phyloP scores from a whole-genome alignment of 2,329 filamentous ascomycete genomes.

The Diaporthe sp. region DNA sequence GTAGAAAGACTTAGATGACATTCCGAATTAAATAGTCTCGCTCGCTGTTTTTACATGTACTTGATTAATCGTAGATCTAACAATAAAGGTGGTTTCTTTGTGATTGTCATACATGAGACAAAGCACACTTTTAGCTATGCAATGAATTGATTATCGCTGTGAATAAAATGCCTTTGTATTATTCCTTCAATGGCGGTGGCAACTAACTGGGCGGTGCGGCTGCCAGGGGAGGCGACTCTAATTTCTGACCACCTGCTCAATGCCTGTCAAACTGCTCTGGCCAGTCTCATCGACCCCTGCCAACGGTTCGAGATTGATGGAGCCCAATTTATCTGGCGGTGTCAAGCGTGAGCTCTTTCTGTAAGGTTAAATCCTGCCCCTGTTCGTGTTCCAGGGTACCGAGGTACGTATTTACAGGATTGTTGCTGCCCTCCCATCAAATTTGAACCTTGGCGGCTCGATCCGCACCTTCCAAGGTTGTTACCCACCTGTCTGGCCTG shows the following conservation, averaged over 20 bases:
- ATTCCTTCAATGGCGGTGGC: no score
- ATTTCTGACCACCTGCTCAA: neutral
- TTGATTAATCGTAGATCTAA: neutral
- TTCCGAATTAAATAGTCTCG: neutral
- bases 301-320: neutral
- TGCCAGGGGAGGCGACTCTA: neutral
- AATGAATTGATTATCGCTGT: neutral
- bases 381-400: neutral
- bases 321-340: conserved; percentile 1
- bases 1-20: neutral
- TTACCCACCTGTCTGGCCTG: neutral
- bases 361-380: conserved; percentile 20
- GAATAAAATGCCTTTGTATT: neutral
- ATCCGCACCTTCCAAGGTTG: neutral
- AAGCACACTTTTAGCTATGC: neutral
- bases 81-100: neutral
- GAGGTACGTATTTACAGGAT: neutral
- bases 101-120: neutral
- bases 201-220: neutral
- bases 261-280: neutral
- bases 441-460: conserved; percentile 10
- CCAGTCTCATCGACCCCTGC: neutral
- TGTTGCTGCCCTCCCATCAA: neutral
- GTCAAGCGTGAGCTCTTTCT: conserved; percentile 4
- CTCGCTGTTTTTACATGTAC: neutral